These are phyloP conservation scores for Solanum chacoense DNA, from an alignment of 305 asterid genomes.

Conservation along the genomic window DNA sequence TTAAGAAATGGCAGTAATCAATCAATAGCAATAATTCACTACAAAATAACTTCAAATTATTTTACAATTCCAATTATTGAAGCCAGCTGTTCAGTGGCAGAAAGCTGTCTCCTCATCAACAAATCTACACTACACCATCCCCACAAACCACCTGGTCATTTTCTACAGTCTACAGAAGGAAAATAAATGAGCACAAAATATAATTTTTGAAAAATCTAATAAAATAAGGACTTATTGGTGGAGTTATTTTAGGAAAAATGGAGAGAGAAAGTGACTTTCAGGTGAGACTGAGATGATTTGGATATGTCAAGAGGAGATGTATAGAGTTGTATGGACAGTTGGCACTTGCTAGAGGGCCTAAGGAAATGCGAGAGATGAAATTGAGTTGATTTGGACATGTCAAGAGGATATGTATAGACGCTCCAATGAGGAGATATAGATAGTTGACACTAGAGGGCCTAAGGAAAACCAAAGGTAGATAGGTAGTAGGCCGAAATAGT, in stretches of 20 bases:
- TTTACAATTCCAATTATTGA: not conserved
- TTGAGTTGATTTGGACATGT: not conserved
- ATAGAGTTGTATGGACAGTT: not conserved
- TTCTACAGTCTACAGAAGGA: not conserved
- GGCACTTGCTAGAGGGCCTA: not conserved
- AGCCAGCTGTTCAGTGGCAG: not conserved
- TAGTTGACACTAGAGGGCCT: not conserved
- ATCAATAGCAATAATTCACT: constrained; percentile 2
- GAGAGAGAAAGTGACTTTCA: not conserved
- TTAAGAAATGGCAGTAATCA: not conserved
- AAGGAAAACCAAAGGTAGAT: not conserved
- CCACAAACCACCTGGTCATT: not conserved
- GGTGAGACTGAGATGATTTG: not conserved
- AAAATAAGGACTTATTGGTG: not conserved
- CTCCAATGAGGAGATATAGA: no score
- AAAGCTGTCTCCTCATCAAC: not conserved
- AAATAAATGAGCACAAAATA: not conserved
- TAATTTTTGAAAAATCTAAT: not conserved
- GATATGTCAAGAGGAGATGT: not conserved
- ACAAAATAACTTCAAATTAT: not conserved
- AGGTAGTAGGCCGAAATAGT: not conserved
- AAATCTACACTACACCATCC: not conserved
- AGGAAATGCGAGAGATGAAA: not conserved
- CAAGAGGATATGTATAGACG: not conserved
- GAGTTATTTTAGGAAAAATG: not conserved